Conservation (phyloP, 441 rosid species). For the Croton setiger region DNA sequence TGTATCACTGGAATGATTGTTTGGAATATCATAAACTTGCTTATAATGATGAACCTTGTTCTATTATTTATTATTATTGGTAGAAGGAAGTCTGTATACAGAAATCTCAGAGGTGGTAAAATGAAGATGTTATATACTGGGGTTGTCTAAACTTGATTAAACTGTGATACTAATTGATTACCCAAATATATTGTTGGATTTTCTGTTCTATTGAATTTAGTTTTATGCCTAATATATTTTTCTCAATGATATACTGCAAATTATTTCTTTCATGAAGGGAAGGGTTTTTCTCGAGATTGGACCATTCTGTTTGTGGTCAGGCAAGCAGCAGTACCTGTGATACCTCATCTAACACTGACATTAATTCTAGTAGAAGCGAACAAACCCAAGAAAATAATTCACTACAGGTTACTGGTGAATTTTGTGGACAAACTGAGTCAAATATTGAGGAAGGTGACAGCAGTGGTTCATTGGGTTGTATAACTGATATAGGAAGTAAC, state of each 20-base stretch:
- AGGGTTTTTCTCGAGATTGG: conserved; percentile 75
- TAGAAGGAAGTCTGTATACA: no score
- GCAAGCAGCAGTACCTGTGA: conserved; percentile 55
- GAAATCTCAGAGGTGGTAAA: background rate
- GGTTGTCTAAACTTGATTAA: background rate
- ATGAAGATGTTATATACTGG: background rate
- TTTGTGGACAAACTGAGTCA: conserved; percentile 33
- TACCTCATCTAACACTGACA: conserved; percentile 52
- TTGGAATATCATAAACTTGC: background rate
- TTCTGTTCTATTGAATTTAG: background rate
- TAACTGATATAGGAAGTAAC: conserved; percentile 35
- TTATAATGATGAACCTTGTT: background rate
- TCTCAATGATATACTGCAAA: conserved; percentile 9
- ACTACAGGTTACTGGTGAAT: conserved; percentile 30
- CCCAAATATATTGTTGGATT: background rate
- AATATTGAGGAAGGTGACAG: conserved; percentile 31
- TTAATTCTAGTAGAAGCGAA: conserved; percentile 39
- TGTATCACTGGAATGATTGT: background rate
- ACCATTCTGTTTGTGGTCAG: conserved; percentile 48
- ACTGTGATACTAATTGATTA: background rate
- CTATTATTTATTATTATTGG: background rate
- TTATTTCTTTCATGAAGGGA: conserved; percentile 49
- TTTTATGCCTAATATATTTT: background rate
- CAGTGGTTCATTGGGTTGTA: conserved; percentile 29
- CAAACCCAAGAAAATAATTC: conserved; percentile 34